Evolutionary conservation across 1,284 basidiomycete genomes (phyloP).

Genomic region (Xanthoconium separans): DNA sequence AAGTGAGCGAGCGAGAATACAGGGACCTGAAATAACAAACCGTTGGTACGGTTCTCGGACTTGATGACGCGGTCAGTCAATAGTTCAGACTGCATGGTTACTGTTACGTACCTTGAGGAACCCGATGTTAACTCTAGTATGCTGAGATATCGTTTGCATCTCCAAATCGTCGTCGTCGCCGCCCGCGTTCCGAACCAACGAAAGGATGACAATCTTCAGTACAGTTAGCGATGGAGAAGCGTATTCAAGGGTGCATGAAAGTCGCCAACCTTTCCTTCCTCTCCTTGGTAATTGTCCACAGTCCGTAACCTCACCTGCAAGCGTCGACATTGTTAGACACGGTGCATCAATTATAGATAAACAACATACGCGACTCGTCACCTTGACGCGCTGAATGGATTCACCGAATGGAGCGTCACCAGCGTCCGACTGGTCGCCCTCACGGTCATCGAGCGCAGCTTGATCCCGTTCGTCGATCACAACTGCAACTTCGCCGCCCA

Average conservation of each 20-base stretch:
- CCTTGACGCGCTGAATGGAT: not conserved
- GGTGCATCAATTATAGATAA: not conserved
- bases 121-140: conserved; percentile 51
- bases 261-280: conserved; percentile 51
- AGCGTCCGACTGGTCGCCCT: conserved; percentile 38
- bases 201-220: conserved; percentile 60
- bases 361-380: conserved; percentile 40
- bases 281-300: conserved; percentile 76
- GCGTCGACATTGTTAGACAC: not conserved
- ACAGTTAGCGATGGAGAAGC: not conserved
- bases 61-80: conserved; percentile 20
- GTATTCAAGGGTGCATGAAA: not conserved
- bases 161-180: conserved; percentile 35
- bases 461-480: conserved; percentile 71
- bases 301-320: conserved; percentile 65
- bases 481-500: conserved; percentile 52
- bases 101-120: conserved; percentile 56
- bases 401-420: conserved; percentile 26
- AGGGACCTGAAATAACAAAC: conserved; percentile 23
- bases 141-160: conserved; percentile 19
- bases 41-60: conserved; percentile 60
- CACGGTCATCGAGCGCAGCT: conserved; percentile 48
- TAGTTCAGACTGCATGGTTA: not conserved
- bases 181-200: conserved; percentile 68
- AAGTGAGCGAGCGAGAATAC: not conserved